Evolutionary conservation across 805 yeast genomes (phyloP).

Genomic region (Komagataella kurtzmanii): DNA sequence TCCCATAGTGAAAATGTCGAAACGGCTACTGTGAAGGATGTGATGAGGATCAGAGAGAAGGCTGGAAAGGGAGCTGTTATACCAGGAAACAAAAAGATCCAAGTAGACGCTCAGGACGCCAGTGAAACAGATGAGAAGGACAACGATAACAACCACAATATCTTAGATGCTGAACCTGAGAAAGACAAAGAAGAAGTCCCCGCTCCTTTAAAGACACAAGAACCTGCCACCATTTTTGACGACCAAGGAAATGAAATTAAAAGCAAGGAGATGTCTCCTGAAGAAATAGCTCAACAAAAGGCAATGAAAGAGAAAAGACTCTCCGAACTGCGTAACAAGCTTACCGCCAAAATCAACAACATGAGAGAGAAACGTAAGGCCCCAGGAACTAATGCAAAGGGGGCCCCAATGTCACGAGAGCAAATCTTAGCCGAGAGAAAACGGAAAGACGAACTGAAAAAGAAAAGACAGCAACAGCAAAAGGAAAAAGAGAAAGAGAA

Average conservation of each 20-base stretch:
- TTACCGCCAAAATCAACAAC: slow-evolving; percentile 56
- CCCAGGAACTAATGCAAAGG: slow-evolving; percentile 67
- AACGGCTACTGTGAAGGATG: slow-evolving; percentile 46
- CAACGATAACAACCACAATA: slow-evolving; percentile 1
- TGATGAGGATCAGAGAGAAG: slow-evolving; percentile 38
- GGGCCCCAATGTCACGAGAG: slow-evolving; percentile 80
- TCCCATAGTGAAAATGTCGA: slow-evolving; percentile 28
- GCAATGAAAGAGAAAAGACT: slow-evolving; percentile 38
- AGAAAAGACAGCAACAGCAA: slow-evolving; percentile 13
- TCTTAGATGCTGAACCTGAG: slow-evolving; percentile 1
- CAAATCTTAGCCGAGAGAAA: slow-evolving; percentile 60
- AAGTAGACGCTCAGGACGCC: slow-evolving; percentile 7
- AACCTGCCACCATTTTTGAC: slow-evolving; percentile 37
- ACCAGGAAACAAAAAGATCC: slow-evolving; percentile 11
- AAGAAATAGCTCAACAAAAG: slow-evolving; percentile 33
- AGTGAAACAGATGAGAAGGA: slow-evolving; percentile 15
- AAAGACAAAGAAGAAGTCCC: slow-evolving; percentile 29
- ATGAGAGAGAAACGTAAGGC: slow-evolving; percentile 81
- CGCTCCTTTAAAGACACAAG: slow-evolving; percentile 10
- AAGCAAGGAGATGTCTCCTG: slow-evolving; percentile 4
- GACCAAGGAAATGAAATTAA: slow-evolving; percentile 49
- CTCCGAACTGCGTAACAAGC: slow-evolving; percentile 60
- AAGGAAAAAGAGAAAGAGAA: slow-evolving; percentile 18
- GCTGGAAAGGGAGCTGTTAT: slow-evolving; percentile 36
- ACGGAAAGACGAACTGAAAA: slow-evolving; percentile 24